Percentiles rank a stretch among this genome's conserved stretches.
phyloP scores from a whole-genome alignment of 805 yeast species.

The Pichia ethanolica region DNA sequence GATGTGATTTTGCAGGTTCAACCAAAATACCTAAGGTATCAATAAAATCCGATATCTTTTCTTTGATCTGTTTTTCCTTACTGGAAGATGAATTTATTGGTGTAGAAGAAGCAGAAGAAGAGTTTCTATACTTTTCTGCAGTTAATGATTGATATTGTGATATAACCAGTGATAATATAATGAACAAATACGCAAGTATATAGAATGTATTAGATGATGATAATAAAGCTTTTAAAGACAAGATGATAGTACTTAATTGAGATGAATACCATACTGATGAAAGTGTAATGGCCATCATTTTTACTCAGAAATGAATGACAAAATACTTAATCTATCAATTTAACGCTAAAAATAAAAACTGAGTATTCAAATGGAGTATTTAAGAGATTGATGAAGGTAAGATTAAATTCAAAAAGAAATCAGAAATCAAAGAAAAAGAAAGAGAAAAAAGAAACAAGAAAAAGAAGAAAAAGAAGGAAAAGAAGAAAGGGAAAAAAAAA shows the following conservation, averaged over 20 bases:
- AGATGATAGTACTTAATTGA: slow-evolving; percentile 35
- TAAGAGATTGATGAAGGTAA: too few relatives aligned
- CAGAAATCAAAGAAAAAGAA: background rate
- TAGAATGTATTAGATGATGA: slow-evolving; percentile 41
- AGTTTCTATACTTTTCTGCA: slow-evolving; percentile 26
- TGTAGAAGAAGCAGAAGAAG: slow-evolving; percentile 14
- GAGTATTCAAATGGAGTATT: too few relatives aligned
- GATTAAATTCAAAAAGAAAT: too few relatives aligned
- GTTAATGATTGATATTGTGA: slow-evolving; percentile 53
- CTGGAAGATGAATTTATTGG: background rate
- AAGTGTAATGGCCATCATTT: background rate
- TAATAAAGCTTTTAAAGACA: slow-evolving; percentile 30
- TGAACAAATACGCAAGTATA: slow-evolving; percentile 53
- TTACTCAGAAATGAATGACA: too few relatives aligned
- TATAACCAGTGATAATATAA: slow-evolving; percentile 67
- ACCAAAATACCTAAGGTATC: slow-evolving; percentile 2
- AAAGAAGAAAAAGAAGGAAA: too few relatives aligned
- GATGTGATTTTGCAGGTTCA: slow-evolving; percentile 7
- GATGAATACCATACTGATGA: slow-evolving; percentile 49
- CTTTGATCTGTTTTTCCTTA: too few relatives aligned
- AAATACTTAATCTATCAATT: too few relatives aligned
- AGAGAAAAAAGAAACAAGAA: background rate
- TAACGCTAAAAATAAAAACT: too few relatives aligned
- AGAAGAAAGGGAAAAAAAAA: background rate
- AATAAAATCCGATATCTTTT: background rate